These are phyloP conservation scores for Phytophthora brassicae DNA, from an alignment of 352 stramenopile species.

Conservation along the genomic window DNA sequence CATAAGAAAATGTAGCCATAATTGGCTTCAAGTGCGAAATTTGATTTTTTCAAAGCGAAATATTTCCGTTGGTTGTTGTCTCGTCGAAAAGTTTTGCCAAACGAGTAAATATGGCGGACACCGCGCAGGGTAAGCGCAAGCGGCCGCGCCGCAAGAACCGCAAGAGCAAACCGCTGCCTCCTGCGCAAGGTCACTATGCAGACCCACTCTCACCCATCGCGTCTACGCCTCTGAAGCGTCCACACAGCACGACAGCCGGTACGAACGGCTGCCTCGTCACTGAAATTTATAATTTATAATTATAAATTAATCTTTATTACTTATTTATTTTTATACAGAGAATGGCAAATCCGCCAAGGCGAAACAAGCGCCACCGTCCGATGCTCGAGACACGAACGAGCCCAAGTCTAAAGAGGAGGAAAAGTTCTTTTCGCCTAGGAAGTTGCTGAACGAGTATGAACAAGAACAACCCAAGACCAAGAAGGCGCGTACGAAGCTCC, in stretches of 20 bases:
- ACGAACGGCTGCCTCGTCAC: no score
- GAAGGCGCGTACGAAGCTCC: constrained; percentile 29
- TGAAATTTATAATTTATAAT: no score
- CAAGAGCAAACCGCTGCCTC: constrained; percentile 21
- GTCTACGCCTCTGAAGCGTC: constrained; percentile 82
- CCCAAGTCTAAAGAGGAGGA: constrained; percentile 34
- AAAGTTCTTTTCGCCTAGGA: constrained; percentile 68
- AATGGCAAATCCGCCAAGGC: constrained; percentile 52
- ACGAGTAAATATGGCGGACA: constrained; percentile 14
- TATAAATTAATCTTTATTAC: not conserved
- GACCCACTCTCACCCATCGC: constrained; percentile 82
- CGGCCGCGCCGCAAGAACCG: constrained; percentile 35
- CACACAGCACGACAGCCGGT: constrained; percentile 51
- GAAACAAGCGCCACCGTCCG: constrained; percentile 28
- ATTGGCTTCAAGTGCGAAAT: constrained; percentile 15
- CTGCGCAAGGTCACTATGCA: constrained; percentile 61
- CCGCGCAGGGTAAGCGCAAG: constrained; percentile 31
- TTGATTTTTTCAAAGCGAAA: constrained; percentile 13
- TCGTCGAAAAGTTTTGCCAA: constrained; percentile 5
- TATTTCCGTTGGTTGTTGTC: no score
- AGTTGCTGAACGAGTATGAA: constrained; percentile 62
- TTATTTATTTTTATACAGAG: constrained; percentile 20
- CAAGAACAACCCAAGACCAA: constrained; percentile 26
- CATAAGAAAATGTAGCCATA: constrained; percentile 26
- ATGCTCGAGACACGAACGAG: constrained; percentile 13